phyloP scores from a whole-genome alignment of 768 basidiomycete genomes.

The Boletus tylopilopsis region DNA sequence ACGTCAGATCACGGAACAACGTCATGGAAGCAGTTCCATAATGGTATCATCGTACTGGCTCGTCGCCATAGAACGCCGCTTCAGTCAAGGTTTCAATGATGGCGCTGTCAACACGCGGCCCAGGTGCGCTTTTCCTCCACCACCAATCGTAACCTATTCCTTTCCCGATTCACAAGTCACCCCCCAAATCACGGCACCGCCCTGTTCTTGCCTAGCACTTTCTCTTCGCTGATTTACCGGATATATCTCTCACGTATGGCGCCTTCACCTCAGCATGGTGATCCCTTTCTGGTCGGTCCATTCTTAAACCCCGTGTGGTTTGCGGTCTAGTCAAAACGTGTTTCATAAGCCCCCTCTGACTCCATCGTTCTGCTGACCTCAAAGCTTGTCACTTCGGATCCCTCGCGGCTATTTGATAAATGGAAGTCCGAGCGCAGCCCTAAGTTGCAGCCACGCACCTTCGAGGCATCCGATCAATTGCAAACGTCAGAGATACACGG shows the following conservation, averaged over 20 bases:
- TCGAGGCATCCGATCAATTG: constrained; percentile 31
- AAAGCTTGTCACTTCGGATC: constrained; percentile 21
- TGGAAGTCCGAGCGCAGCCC: constrained; percentile 30
- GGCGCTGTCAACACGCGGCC: constrained; percentile 31
- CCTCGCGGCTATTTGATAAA: constrained; percentile 33
- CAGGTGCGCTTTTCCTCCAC: constrained; percentile 28
- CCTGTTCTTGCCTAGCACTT: constrained; percentile 10
- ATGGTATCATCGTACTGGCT: constrained; percentile 18
- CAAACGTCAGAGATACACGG: constrained; percentile 28
- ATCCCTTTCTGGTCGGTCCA: constrained; percentile 25
- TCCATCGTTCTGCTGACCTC: constrained; percentile 24
- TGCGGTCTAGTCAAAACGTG: constrained; percentile 28
- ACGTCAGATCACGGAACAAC: constrained; percentile 25
- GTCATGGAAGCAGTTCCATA: constrained; percentile 30
- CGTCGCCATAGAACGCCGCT: constrained; percentile 29
- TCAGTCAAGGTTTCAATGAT: constrained; percentile 37
- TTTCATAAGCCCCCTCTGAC: constrained; percentile 26
- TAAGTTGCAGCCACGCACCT: constrained; percentile 23
- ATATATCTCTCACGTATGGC: constrained; percentile 26
- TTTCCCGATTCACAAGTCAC: constrained; percentile 19
- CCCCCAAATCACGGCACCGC: constrained; percentile 23
- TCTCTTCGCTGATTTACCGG: constrained; percentile 30
- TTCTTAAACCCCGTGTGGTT: constrained; percentile 18
- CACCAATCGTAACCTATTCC: constrained; percentile 18
- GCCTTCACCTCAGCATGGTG: constrained; percentile 14